Base-by-base conservation (phyloP, 75 land plant species). In the Isoetes taiwanensis region DNA sequence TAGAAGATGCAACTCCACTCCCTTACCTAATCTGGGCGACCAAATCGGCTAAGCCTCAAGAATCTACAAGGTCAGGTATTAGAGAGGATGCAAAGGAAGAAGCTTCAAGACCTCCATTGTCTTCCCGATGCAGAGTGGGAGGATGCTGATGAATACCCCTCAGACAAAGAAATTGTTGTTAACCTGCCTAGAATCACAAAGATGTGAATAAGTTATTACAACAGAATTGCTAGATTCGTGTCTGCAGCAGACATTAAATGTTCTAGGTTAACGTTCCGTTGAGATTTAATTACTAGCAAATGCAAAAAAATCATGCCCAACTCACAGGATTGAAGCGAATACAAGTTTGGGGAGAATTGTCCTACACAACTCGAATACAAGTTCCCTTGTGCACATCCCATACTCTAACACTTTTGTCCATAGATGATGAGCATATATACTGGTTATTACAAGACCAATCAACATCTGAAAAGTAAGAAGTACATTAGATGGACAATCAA, bases 391-490 rank as follows among this genome's bases (percentile, higher is more conserved):
- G 52, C 31, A 83, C 73, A 57, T 86, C 94, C 98, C 98, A 93
- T n/a, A 93, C 82, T 53, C 94, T 55, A 2, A 93, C 88, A 42
- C 83, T 93, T 61, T 88, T 84, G 54, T 93, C 98, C 72, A 81
- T 54, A 11, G 98, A 93, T 42, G 98, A 76, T 14, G 94, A 86
- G 58, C 89, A 80, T 66, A 93, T 66, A 63, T 86, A 93, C 59
- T 86, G 94, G 64, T 93, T 93, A 63, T 84, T 93, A 27, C 78
- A 72, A 31, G 98, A 78, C 72, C 87, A 93, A 66, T 93, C 98
- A 74, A 93, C 78, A 74, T 93, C 98, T 80, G 85, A 33, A 65
- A 41, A 43, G 37, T 28, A 28, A 8, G 10, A 55, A 8, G 9
- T 11, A 26, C n/a, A n/a, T n/a, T n/a, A n/a, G n/a, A n/a, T n/a